A percentile compares a stretch with the other conserved stretches of the same genome.
Conservation (phyloP, 2,329 filamentous ascomycete species). For the Podosphaera aphanis region DNA sequence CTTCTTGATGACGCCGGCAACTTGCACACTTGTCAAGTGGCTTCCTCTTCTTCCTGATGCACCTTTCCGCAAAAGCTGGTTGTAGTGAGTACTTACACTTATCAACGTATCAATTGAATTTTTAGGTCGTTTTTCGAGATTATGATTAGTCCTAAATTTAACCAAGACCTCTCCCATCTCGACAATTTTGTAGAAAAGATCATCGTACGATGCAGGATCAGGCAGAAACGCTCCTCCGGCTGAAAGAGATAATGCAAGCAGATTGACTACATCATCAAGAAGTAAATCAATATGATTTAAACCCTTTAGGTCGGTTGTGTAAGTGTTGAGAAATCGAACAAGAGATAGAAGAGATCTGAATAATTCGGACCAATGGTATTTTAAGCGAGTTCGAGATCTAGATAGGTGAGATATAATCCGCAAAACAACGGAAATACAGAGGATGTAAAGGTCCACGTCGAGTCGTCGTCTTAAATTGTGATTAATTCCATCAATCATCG, state of each 20-base stretch:
- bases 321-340: conserved; percentile 73
- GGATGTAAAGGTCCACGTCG: conserved; percentile 63
- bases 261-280: conserved; percentile 54
- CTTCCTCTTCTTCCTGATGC: conserved; percentile 29
- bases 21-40: conserved; percentile 59
- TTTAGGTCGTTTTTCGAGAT: conserved; percentile 29
- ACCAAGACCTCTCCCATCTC: conserved; percentile 65
- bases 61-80: conserved; percentile 47
- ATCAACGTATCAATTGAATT: conserved; percentile 69
- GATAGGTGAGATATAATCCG: conserved; percentile 68
- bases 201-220: conserved; percentile 69
- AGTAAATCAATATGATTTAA: conserved; percentile 48
- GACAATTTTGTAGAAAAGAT: conserved; percentile 94
- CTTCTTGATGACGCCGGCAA: conserved; percentile 80
- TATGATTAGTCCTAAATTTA: conserved; percentile 63
- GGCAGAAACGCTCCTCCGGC: conserved; percentile 80
- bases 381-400: conserved; percentile 54
- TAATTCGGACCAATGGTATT: conserved; percentile 87
- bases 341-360: conserved; percentile 77
- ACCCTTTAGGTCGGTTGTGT: conserved; percentile 51
- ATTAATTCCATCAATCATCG: conserved; percentile 74
- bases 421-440: conserved; percentile 60
- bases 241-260: conserved; percentile 64
- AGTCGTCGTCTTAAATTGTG: conserved; percentile 76
- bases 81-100: conserved; percentile 66